These are phyloP conservation scores for Globisporangium okanoganense DNA, from an alignment of 352 stramenopile species.

Conservation along the genomic window DNA sequence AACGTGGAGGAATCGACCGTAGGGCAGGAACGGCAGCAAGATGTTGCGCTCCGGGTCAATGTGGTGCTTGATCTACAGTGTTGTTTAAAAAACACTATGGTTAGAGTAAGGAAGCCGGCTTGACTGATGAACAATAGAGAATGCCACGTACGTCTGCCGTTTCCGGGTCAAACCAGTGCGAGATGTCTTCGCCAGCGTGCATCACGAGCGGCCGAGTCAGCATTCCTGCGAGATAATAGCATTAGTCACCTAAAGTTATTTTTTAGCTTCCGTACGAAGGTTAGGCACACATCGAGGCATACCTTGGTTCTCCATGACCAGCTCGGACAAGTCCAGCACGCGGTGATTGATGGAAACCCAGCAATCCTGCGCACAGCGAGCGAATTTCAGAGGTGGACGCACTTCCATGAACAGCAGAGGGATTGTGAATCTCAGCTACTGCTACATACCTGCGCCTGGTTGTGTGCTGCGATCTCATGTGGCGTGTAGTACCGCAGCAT, in stretches of 20 bases:
- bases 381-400: background rate
- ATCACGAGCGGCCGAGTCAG: conserved; percentile 80
- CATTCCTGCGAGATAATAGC: conserved; percentile 25
- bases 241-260: background rate
- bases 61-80: conserved; percentile 62
- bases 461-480: conserved; percentile 78
- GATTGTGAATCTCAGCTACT: background rate
- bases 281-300: background rate
- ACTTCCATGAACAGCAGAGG: background rate
- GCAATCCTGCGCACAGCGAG: conserved; percentile 43
- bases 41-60: conserved; percentile 75
- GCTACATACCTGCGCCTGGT: conserved; percentile 65
- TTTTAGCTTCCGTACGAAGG: background rate
- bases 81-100: background rate
- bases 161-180: conserved; percentile 88
- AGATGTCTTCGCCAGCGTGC: conserved; percentile 87
- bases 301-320: conserved; percentile 71
- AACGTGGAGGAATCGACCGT: conserved; percentile 86
- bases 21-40: conserved; percentile 76
- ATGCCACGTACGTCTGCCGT: conserved; percentile 52
- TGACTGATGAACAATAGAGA: background rate
- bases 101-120: background rate
- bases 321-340: conserved; percentile 79
- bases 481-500: conserved; percentile 65
- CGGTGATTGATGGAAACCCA: conserved; percentile 72